These are phyloP conservation scores for Talaromyces sp. DNA, from an alignment of 2,329 filamentous ascomycete genomes.

Conservation along the genomic window DNA sequence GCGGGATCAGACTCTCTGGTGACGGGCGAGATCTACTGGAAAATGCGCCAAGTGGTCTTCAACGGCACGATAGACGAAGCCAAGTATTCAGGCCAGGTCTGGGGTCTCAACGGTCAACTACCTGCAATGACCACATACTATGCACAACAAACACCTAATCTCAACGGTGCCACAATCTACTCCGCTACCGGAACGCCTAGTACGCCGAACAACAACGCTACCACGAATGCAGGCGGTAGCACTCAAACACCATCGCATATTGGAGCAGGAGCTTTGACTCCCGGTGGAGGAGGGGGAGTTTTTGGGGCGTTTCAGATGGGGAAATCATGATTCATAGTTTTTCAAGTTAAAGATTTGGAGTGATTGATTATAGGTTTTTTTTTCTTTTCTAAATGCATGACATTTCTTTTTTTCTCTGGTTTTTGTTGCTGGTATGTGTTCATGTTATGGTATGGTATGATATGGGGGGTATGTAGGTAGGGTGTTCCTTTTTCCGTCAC, in stretches of 20 bases:
- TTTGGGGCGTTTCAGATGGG: conserved; percentile 16
- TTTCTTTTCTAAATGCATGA: conserved; percentile 3
- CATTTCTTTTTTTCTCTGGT: neutral
- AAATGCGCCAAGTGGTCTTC: conserved; percentile 83
- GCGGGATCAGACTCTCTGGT: conserved; percentile 90
- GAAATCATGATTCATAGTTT: conserved; percentile 13
- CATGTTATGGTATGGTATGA: neutral
- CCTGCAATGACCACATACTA: conserved; percentile 39
- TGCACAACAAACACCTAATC: conserved; percentile 48
- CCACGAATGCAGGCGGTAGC: conserved; percentile 46
- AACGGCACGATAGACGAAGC: conserved; percentile 71
- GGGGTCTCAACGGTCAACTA: conserved; percentile 76
- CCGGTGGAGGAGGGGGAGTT: conserved; percentile 47
- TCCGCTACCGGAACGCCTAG: conserved; percentile 54
- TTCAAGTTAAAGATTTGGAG: conserved; percentile 2
- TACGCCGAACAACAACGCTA: conserved; percentile 59
- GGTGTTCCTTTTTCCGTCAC: neutral
- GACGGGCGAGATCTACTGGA: conserved; percentile 92
- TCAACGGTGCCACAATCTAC: conserved; percentile 52
- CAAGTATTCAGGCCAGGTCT: conserved; percentile 82
- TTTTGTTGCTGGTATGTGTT: neutral
- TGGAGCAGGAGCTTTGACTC: conserved; percentile 68
- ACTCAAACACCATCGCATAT: conserved; percentile 38
- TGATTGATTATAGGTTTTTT: conserved; percentile 2
- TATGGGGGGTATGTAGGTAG: conserved; percentile 2